Evolutionary conservation across 1,139 yeast species (phyloP).

Genomic region (Hanseniaspora sp.): DNA sequence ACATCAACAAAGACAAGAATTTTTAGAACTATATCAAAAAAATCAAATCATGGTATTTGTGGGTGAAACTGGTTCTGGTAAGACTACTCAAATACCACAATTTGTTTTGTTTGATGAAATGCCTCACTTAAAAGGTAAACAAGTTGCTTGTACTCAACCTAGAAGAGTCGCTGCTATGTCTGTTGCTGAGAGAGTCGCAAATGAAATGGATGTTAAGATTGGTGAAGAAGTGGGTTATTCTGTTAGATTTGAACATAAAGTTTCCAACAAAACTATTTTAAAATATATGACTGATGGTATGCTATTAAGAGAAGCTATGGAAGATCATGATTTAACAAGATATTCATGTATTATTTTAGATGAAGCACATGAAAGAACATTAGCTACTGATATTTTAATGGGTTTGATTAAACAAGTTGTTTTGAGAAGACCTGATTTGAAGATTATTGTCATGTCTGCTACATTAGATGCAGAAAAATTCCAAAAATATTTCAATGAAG

Average conservation of each 20-base stretch:
- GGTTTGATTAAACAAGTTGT: conserved; percentile 81
- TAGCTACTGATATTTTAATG: conserved; percentile 94
- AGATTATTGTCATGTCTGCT: conserved; percentile 93
- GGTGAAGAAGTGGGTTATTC: conserved; percentile 92
- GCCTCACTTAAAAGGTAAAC: conserved; percentile 67
- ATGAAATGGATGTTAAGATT: conserved; percentile 82
- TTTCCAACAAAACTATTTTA: conserved; percentile 65
- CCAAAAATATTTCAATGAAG: conserved; percentile 76
- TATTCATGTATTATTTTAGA: conserved; percentile 88
- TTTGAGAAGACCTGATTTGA: conserved; percentile 70
- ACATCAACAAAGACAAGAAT: conserved; percentile 84
- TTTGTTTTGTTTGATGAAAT: conserved; percentile 87
- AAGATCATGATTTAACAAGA: conserved; percentile 67
- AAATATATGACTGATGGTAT: conserved; percentile 99
- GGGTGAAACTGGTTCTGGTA: conserved; percentile 98
- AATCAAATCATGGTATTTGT: conserved; percentile 96
- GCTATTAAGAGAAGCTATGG: conserved; percentile 95
- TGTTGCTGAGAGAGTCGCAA: conserved; percentile 91
- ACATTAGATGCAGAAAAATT: conserved; percentile 95
- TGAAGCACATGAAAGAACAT: conserved; percentile 96
- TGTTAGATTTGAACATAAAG: conserved; percentile 85
- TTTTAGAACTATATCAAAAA: conserved; percentile 65
- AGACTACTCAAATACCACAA: conserved; percentile 94
- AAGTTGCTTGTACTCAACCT: conserved; percentile 94
- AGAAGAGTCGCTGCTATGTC: conserved; percentile 98